Base-by-base conservation (phyloP, 139 green algal genomes). In the Chloropicon primus region DNA sequence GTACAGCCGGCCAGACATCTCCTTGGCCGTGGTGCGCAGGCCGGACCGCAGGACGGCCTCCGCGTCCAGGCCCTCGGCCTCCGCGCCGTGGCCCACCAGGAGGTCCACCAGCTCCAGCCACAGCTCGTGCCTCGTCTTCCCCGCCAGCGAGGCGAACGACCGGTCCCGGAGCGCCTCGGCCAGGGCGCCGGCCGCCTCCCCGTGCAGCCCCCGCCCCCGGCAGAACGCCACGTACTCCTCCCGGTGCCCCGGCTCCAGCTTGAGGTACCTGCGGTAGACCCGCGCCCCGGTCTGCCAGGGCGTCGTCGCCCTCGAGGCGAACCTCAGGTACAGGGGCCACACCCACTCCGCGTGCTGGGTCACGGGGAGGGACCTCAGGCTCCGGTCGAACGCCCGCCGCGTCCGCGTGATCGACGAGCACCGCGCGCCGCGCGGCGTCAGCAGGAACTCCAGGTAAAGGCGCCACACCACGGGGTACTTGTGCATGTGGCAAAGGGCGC, bases 61-160 rank as follows among this genome's bases (percentile, higher is more conserved):
- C 71, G 93, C 90, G 10, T 90, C 82, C 25, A 96, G 77, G 27
- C 54, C 81, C 71, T 81, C 24, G n/a, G 88, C 82, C 2, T 93
- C 84, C 17, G 81, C 71, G 1, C 92, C 89, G 82, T 99, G 91
- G 79, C 91, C 93, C 24, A 92, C 97, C 76, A 98, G 83, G 24
- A 98, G 85, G 76, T 99, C 94, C 80, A 92, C 98, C 71, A 99
- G 90, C 87, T 98, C 93, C 80, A 99, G 87, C 96, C 96, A 99
- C 78, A 99, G 84, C 86, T 90, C 76, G 85, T 98, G 95, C 87
- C 94, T 96, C 74, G 80, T 92, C 84, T 98, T 98, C 78, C 93
- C 95, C 83, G 93, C 88, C 27, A 96, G 82, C 17, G 87, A 94
- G 53, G 88, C 83, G 87, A 99, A 99, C 1, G 77, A 89, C 77